Conservation (phyloP, 192 early-diverging fungal species). For the Backusella tuberculispora region DNA sequence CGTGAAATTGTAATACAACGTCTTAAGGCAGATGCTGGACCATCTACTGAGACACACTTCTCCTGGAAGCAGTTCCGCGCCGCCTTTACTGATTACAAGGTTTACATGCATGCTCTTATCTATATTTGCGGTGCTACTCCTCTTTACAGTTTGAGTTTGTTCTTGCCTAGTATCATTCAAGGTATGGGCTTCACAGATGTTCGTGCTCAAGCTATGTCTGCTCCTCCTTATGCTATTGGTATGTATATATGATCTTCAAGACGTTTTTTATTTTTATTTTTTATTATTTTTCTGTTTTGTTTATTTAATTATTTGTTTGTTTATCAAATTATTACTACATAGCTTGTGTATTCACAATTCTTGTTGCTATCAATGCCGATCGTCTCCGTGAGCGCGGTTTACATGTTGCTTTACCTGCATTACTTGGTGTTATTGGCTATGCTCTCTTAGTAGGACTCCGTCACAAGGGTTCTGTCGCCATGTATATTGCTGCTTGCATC, state of each 20-base stretch:
- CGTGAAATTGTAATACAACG: conserved; percentile 48
- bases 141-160: conserved; percentile 66
- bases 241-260: conserved; percentile 3
- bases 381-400: conserved; percentile 49
- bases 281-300: no score
- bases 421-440: conserved; percentile 54
- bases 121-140: conserved; percentile 69
- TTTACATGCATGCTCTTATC: conserved; percentile 53
- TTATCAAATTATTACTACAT: background rate
- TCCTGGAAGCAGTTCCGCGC: conserved; percentile 53
- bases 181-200: conserved; percentile 63
- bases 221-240: conserved; percentile 55
- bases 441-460: conserved; percentile 46
- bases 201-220: conserved; percentile 53
- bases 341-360: conserved; percentile 38
- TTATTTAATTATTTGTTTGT: background rate
- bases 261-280: background rate
- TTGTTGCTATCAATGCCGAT: conserved; percentile 44
- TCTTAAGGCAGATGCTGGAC: conserved; percentile 52
- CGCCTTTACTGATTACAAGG: conserved; percentile 54
- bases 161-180: conserved; percentile 73
- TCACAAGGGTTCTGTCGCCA: conserved; percentile 32
- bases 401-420: conserved; percentile 44
- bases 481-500: conserved; percentile 48
- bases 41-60: conserved; percentile 50